Conservation (phyloP, 225 moss, liverwort and hornwort species). For the Ulota crispa region DNA sequence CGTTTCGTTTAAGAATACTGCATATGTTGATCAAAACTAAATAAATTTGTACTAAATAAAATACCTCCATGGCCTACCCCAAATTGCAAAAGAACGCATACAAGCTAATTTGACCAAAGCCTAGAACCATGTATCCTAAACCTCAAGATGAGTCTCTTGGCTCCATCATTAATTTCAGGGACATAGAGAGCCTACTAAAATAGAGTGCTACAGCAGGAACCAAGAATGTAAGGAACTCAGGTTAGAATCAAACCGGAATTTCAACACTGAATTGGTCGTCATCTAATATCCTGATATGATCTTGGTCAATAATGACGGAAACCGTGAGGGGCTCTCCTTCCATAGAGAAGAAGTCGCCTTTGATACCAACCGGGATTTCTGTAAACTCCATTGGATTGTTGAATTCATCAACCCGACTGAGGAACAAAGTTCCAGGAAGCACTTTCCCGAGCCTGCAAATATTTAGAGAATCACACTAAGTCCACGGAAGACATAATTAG, state of each 20-base stretch:
- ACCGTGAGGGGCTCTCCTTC: conserved; percentile 14
- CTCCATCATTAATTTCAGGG: background rate
- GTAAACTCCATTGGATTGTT: conserved; percentile 37
- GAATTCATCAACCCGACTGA: conserved; percentile 40
- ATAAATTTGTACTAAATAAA: background rate
- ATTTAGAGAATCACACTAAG: background rate
- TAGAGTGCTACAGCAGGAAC: background rate
- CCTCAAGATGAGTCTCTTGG: background rate
- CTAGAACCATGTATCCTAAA: no score
- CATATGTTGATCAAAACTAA: background rate
- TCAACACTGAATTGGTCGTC: conserved; percentile 25
- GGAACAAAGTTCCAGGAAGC: conserved; percentile 38
- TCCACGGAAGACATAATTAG: background rate
- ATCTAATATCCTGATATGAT: conserved; percentile 21
- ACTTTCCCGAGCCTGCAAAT: conserved; percentile 34
- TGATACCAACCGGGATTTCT: conserved; percentile 18
- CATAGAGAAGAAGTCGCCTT: conserved; percentile 2
- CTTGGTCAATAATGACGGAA: background rate
- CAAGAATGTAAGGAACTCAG: background rate
- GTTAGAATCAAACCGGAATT: conserved; percentile 29
- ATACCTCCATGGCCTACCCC: background rate
- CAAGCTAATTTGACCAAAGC: background rate
- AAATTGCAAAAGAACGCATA: background rate
- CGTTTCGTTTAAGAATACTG: background rate
- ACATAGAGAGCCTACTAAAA: background rate